These are phyloP conservation scores for Hura crepitans DNA, from an alignment of 441 rosid genomes.

Conservation along the genomic window DNA sequence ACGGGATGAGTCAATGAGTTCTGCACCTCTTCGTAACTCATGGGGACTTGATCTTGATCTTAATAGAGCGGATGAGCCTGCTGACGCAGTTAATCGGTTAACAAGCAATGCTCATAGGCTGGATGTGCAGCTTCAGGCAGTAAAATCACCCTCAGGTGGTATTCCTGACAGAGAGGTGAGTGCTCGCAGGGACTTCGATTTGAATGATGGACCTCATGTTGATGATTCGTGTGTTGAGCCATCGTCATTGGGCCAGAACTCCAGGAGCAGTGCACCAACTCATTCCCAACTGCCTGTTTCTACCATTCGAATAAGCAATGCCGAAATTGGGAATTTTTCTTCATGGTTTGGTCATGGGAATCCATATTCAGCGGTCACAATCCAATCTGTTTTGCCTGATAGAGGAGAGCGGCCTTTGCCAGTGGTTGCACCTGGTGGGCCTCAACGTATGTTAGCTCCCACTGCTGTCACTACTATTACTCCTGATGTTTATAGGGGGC, in stretches of 20 bases:
- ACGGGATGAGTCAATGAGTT: conserved; percentile 31
- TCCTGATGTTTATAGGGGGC: conserved; percentile 34
- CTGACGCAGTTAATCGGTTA: conserved; percentile 44
- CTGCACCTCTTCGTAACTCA: conserved; percentile 35
- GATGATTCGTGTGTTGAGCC: conserved; percentile 57
- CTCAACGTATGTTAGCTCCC: conserved; percentile 35
- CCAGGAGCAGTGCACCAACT: conserved; percentile 34
- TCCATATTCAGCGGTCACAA: conserved; percentile 48
- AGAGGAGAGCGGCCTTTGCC: conserved; percentile 70
- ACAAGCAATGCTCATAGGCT: conserved; percentile 35
- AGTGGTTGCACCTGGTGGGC: conserved; percentile 44
- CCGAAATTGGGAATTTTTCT: conserved; percentile 51
- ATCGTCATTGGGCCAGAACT: conserved; percentile 42
- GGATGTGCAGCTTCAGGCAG: conserved; percentile 36
- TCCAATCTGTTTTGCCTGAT: conserved; percentile 55
- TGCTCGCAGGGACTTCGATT: conserved; percentile 62
- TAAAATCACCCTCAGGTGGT: conserved; percentile 37
- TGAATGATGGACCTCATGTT: conserved; percentile 80
- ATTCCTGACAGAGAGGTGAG: conserved; percentile 36
- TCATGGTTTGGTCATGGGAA: conserved; percentile 61
- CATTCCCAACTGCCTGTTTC: conserved; percentile 44
- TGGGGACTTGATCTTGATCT: conserved; percentile 85
- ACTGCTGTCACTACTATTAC: conserved; percentile 33
- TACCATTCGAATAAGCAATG: conserved; percentile 41
- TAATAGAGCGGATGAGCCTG: conserved; percentile 54